Evolutionary conservation across 1,139 yeast species (phyloP).

Genomic region (Dujonia santamariae): DNA sequence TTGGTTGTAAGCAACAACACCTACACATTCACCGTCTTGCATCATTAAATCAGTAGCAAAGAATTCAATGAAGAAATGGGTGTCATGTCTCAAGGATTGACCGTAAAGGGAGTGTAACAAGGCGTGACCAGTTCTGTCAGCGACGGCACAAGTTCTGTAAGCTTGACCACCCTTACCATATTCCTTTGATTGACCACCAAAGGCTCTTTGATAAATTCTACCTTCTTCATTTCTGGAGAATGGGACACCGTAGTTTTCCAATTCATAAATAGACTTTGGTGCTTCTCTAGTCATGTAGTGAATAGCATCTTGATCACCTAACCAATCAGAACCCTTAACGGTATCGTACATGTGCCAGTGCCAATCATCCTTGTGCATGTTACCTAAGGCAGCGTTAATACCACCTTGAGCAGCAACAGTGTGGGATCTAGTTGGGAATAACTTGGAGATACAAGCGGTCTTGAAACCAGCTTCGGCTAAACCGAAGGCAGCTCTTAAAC

Average conservation of each 20-base stretch:
- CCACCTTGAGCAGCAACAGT: constrained; percentile 99
- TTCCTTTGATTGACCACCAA: constrained; percentile 96
- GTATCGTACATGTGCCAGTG: constrained; percentile 99
- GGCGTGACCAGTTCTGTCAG: constrained; percentile 99
- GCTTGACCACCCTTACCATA: constrained; percentile 99
- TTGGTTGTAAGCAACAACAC: constrained; percentile 96
- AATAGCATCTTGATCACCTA: constrained; percentile 98
- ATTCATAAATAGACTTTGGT: constrained; percentile 90
- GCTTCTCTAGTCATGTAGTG: constrained; percentile 99
- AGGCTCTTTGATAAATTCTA: constrained; percentile 96
- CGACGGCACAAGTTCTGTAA: constrained; percentile 98
- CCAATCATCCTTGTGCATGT: constrained; percentile 99
- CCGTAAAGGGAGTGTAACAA: constrained; percentile 94
- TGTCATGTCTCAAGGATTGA: constrained; percentile 93
- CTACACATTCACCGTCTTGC: constrained; percentile 96
- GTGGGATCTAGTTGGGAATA: constrained; percentile 97
- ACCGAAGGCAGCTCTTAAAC: constrained; percentile 97
- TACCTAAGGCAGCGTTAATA: constrained; percentile 95
- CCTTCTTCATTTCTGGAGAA: constrained; percentile 97
- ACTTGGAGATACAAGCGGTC: constrained; percentile 95
- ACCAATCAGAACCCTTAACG: constrained; percentile 99
- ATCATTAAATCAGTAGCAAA: constrained; percentile 92
- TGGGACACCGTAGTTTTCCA: constrained; percentile 98
- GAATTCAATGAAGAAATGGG: constrained; percentile 97
- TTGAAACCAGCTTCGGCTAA: constrained; percentile 95